These are phyloP conservation scores for Leptodontidium sp. DNA, from an alignment of 2,329 filamentous ascomycete genomes.

Conservation along the genomic window DNA sequence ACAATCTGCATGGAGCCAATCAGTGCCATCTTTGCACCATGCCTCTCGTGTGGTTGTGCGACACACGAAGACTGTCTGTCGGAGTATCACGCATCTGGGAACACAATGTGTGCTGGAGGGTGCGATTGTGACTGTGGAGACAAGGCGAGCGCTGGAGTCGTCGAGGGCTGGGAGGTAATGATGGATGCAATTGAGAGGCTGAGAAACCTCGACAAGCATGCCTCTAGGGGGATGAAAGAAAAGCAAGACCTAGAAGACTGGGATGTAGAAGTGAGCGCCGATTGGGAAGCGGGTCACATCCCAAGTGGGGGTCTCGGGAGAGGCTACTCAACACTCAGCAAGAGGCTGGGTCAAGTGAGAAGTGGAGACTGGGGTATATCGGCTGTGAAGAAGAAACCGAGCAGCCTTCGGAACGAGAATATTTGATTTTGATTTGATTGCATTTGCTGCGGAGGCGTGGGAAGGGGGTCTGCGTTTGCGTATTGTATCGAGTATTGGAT, in stretches of 20 bases:
- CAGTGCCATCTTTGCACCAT: conserved; percentile 66
- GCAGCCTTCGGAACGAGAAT: conserved; percentile 44
- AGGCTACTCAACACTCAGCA: conserved; percentile 42
- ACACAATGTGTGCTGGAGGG: conserved; percentile 66
- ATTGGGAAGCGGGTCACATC: conserved; percentile 39
- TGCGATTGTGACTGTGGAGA: conserved; percentile 70
- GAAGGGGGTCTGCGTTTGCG: neutral
- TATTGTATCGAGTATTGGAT: conserved; percentile 19
- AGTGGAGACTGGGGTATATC: conserved; percentile 42
- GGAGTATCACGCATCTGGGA: conserved; percentile 46
- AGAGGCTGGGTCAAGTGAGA: conserved; percentile 43
- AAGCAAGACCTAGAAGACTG: conserved; percentile 37
- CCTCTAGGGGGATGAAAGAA: conserved; percentile 27
- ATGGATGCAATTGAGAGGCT: conserved; percentile 50
- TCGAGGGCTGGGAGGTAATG: conserved; percentile 69
- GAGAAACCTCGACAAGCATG: conserved; percentile 36
- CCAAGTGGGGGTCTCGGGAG: conserved; percentile 37
- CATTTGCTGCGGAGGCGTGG: conserved; percentile 4
- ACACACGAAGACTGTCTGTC: conserved; percentile 62
- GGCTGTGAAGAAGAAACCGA: conserved; percentile 41
- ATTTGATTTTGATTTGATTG: conserved; percentile 26
- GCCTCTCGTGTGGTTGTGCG: conserved; percentile 69
- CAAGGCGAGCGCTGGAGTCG: conserved; percentile 63
- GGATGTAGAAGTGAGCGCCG: conserved; percentile 38
- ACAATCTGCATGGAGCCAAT: conserved; percentile 70